Conservation (phyloP, 306 rosid species). For the Cicer cuneatum region DNA sequence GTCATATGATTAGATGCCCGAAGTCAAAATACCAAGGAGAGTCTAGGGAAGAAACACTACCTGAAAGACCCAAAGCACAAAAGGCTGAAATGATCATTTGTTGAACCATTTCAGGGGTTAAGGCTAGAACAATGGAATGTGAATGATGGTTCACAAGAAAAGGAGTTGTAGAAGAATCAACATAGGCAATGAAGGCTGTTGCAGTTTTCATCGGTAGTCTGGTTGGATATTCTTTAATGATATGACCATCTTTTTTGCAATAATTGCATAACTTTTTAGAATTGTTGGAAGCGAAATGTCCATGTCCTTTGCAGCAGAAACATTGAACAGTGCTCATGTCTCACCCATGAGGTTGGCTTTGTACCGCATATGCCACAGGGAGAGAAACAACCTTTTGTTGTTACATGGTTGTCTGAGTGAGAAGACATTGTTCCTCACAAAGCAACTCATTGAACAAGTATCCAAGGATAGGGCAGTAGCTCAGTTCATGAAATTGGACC, state of each 20-base stretch:
- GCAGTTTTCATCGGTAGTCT: neutral
- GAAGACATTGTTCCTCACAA: neutral
- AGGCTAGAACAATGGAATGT: neutral
- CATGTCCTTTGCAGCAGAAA: neutral
- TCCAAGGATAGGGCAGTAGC: too few species aligned
- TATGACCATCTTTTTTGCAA: slow-evolving; percentile 12
- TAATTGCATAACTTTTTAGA: neutral
- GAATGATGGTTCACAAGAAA: neutral
- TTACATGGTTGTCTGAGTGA: too few species aligned
- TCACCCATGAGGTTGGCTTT: too few species aligned
- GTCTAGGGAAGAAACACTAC: neutral
- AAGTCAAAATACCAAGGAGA: too few species aligned
- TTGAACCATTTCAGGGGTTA: neutral
- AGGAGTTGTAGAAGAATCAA: neutral
- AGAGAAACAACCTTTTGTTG: too few species aligned
- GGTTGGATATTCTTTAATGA: neutral
- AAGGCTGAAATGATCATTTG: neutral
- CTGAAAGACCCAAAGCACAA: neutral
- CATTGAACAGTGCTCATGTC: neutral
- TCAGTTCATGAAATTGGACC: neutral
- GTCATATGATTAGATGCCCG: too few species aligned
- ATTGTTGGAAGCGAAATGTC: neutral
- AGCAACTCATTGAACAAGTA: too few species aligned
- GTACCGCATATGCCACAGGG: neutral
- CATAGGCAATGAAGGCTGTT: neutral